A percentile compares a stretch with the other conserved stretches of the same genome.
Conservation (phyloP, 148 eudicot genomes). For the Talinum fruticosum region DNA sequence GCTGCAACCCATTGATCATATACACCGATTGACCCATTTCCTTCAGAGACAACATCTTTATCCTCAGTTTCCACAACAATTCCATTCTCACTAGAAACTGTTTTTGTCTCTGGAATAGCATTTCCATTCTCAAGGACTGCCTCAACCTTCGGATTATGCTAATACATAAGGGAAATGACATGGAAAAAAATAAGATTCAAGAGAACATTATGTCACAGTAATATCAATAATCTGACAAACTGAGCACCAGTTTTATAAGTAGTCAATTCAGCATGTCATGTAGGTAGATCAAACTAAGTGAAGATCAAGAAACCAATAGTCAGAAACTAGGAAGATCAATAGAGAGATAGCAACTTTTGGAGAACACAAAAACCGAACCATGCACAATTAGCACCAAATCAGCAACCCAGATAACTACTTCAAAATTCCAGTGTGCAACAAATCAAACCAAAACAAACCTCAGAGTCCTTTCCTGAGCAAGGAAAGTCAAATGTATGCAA, state of each 20-base stretch:
- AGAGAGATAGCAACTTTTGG: not conserved
- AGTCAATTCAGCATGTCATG: not conserved
- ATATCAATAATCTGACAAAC: not conserved
- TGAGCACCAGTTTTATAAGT: not conserved
- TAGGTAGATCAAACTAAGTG: conserved; percentile 3
- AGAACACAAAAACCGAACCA: not conserved
- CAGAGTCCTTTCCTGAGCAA: too few relatives aligned
- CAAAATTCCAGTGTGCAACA: too few relatives aligned
- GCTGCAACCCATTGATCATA: conserved; percentile 95
- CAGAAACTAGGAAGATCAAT: not conserved
- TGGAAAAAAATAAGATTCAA: not conserved
- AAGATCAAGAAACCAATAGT: not conserved
- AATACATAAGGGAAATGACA: conserved; percentile 5
- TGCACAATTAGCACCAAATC: not conserved
- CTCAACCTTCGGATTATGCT: conserved; percentile 55
- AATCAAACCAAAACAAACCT: too few relatives aligned
- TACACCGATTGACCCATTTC: conserved; percentile 59
- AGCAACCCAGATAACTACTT: too few relatives aligned
- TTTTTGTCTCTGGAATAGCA: conserved; percentile 54
- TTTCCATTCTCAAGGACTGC: conserved; percentile 56
- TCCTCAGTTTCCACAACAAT: conserved; percentile 64
- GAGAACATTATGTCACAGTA: not conserved
- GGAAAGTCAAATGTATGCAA: too few relatives aligned
- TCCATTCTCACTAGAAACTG: conserved; percentile 62
- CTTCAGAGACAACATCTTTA: conserved; percentile 84